Evolutionary conservation across 495 filamentous ascomycete species (phyloP).

Genomic region (Hyphodiscus hymeniophilus): DNA sequence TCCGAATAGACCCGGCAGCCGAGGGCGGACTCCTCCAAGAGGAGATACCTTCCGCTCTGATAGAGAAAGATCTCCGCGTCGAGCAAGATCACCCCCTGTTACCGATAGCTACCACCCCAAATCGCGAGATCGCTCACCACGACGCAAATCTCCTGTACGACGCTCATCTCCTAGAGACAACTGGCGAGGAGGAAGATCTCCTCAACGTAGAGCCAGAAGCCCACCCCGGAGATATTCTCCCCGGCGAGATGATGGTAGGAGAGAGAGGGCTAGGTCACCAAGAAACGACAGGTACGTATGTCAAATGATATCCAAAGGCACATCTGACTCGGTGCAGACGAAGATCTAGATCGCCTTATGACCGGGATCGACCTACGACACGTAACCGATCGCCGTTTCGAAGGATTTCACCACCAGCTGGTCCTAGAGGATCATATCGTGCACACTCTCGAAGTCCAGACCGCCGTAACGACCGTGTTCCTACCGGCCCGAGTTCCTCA

Average conservation of each 20-base stretch:
- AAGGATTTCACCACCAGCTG: conserved; percentile 20
- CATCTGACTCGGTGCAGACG: conserved; percentile 10
- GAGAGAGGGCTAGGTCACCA: conserved; percentile 18
- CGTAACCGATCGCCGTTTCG: conserved; percentile 10
- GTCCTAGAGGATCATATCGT: conserved; percentile 17
- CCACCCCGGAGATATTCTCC: conserved; percentile 23
- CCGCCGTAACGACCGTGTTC: conserved; percentile 17
- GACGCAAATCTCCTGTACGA: conserved; percentile 7
- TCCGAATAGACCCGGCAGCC: conserved; percentile 29
- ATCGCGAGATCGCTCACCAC: conserved; percentile 24
- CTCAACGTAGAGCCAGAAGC: conserved; percentile 13
- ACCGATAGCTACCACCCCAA: conserved; percentile 22
- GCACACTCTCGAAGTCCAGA: conserved; percentile 18
- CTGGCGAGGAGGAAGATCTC: conserved; percentile 18
- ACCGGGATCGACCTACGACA: conserved; percentile 15
- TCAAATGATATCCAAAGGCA: not conserved
- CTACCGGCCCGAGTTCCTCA: conserved; percentile 12
- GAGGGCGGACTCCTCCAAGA: conserved; percentile 36
- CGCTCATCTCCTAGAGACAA: conserved; percentile 16
- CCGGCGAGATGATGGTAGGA: conserved; percentile 21
- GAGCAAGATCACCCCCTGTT: conserved; percentile 24
- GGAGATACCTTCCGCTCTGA: conserved; percentile 10
- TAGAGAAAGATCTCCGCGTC: conserved; percentile 26
- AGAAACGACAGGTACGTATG: conserved; percentile 18
- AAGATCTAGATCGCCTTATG: conserved; percentile 24